Percentiles rank a stretch among this genome's conserved stretches.
These are phyloP conservation scores for Telopea speciosissima DNA, from an alignment of 177 flowering plant species.

Conservation along the genomic window DNA sequence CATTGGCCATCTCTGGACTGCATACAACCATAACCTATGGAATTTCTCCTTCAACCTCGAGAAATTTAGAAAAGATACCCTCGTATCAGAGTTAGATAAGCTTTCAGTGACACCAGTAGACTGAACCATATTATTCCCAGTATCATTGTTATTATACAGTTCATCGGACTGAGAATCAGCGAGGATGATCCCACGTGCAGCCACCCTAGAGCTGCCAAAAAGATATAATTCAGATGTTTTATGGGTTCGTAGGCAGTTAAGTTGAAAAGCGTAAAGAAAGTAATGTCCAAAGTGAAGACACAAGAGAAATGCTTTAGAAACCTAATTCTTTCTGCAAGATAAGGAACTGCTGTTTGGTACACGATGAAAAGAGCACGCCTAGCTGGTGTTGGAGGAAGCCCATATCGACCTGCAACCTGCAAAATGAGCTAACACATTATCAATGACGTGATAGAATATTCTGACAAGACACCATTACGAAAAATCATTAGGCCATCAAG, in stretches of 20 bases:
- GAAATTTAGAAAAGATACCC: constrained; percentile 29
- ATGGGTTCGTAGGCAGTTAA: neutral
- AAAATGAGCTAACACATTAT: constrained; percentile 13
- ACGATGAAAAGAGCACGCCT: constrained; percentile 87
- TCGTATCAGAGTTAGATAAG: constrained; percentile 34
- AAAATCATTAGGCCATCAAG: neutral
- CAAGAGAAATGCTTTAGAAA: constrained; percentile 8
- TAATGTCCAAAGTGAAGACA: neutral
- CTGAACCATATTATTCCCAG: constrained; percentile 27
- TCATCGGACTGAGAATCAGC: constrained; percentile 61
- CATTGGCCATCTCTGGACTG: constrained; percentile 77
- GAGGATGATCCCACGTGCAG: constrained; percentile 67
- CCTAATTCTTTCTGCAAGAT: constrained; percentile 91
- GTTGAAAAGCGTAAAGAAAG: neutral
- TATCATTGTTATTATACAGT: constrained; percentile 18
- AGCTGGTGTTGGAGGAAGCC: constrained; percentile 91
- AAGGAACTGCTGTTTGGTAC: constrained; percentile 82
- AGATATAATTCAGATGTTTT: neutral
- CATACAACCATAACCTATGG: constrained; percentile 39
- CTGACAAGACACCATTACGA: neutral
- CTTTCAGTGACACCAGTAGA: constrained; percentile 25
- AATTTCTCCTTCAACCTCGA: constrained; percentile 53
- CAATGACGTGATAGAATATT: constrained; percentile 2
- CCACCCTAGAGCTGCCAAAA: constrained; percentile 69
- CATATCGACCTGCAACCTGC: constrained; percentile 74